Base-by-base conservation (phyloP, 129 eudicot genomes). In the Pulicaria dysenterica region DNA sequence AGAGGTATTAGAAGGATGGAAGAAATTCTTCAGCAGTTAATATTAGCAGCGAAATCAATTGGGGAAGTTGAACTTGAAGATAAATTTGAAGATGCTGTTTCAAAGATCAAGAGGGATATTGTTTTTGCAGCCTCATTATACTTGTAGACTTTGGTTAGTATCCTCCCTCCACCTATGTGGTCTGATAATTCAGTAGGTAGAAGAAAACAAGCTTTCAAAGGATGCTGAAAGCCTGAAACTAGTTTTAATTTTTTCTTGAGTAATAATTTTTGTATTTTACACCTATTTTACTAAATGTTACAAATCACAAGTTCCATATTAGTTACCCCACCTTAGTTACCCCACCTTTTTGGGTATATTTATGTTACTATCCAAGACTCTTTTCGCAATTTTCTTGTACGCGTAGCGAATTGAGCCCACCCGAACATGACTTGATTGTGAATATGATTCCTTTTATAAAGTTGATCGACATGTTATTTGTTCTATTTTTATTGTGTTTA, bases 41-140 rank as follows among this genome's bases (percentile, higher is more conserved):
- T 88, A 58, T 78, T 76, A 64, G 97, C 97, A 0, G 99, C 99
- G 73, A 86, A 88, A 85, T 90, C 96, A 7, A 64, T 95, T 31
- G 99, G 99, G 70, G 99, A 95, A 75, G 83, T 79, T 4, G 99
- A 90, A 79, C 97, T 95, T 66, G 89, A 90, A 80, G 81, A 79
- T 16, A 95, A 90, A 69, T 90, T 95, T 61, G 99, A 95, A 66
- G 99, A 90, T 8, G 96, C 95, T 3, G 94, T 90, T 68, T 80
- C 83, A 64, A 86, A 84, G 87, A 95, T 95, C 73, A 95, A 95
- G 88, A 90, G 99, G 68, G 98, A 94, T 79, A 94, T 90, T n/a
- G 96, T 94, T 64, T 94, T 94, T 75, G 98, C 96, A 41, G 98
- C 98, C 60, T 90, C 98, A 8, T 78, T 95, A 38, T 95, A 94